Evolutionary conservation across 2,329 filamentous ascomycete species (phyloP).

Genomic region (Sphaerulina vaccinii): DNA sequence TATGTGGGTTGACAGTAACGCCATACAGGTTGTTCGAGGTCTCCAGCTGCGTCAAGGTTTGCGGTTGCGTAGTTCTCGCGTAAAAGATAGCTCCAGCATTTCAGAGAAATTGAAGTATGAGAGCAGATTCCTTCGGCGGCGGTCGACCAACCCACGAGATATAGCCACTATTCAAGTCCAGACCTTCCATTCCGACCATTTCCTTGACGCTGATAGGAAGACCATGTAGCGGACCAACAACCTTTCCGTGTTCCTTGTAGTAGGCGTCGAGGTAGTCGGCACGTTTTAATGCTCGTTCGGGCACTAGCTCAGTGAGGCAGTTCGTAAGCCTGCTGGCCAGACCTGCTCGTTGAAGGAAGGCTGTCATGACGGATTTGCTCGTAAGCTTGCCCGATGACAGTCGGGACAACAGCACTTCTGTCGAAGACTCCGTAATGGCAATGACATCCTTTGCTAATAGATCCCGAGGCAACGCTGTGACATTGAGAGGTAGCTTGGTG

Average conservation of each 20-base stretch:
- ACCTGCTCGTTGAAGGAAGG: conserved; percentile 43
- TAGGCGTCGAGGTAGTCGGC: conserved; percentile 29
- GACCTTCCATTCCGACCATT: conserved; percentile 3
- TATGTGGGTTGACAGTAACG: conserved; percentile 60
- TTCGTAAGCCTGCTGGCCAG: conserved; percentile 34
- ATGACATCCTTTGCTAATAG: conserved; percentile 40
- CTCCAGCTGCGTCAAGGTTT: conserved; percentile 40
- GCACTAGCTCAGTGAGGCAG: conserved; percentile 40
- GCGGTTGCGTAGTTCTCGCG: conserved; percentile 57
- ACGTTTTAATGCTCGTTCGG: conserved; percentile 40
- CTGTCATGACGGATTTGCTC: conserved; percentile 29
- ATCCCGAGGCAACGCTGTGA: conserved; percentile 2
- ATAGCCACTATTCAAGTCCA: conserved; percentile 46
- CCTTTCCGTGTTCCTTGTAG: conserved; percentile 31
- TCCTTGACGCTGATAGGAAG: conserved; percentile 58
- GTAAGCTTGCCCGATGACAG: conserved; percentile 35
- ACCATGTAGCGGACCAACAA: conserved; percentile 48
- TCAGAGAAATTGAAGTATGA: conserved; percentile 41
- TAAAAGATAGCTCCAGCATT: conserved; percentile 50
- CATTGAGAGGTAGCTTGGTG: not conserved
- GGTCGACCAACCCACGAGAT: conserved; percentile 25
- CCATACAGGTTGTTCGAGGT: conserved; percentile 41
- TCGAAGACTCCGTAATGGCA: conserved; percentile 48
- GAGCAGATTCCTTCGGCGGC: conserved; percentile 41
- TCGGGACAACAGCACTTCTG: conserved; percentile 32